Base-by-base conservation (phyloP, 225 moss, liverwort and hornwort species). In the Bryum argenteum region DNA sequence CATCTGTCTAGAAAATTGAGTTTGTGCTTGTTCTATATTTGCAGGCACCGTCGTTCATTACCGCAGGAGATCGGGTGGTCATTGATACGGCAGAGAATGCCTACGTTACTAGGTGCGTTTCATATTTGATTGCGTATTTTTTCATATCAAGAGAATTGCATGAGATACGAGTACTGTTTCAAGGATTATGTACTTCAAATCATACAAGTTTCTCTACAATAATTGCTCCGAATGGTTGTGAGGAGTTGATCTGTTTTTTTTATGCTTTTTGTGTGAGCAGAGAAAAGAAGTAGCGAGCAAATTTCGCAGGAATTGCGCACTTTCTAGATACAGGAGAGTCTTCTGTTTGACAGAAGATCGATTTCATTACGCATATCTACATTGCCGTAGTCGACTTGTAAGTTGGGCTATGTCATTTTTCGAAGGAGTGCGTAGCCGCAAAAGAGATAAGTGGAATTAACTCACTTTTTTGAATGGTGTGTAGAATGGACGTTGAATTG, bases 11-110 rank as follows among this genome's bases (percentile, higher is more conserved):
- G 33, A 33, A 33, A 6, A n/a, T n/a, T n/a, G 51, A 50, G 6
- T 22, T 72, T 39, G 56, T 11, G 11, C 16, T 42, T 71, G 19
- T 67, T 71, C 26, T 37, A 11, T 51, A 9, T 58, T 19, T 72
- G 72, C 80, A 95, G 94, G 83, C 89, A 66, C 96, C 96, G 13
- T 87, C 93, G 67, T 96, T 96, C 59, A 76, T 96, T 63, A 78
- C 82, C 42, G 88, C 88, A 63, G 96, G 96, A 57, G 96, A 96
- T 85, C 74, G 82, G 11, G 77, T 96, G 58, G 85, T 96, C 48
- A 90, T 96, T 57, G 88, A 93, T 66, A 93, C 96, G 22, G 82
- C 78, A 37, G 88, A 93, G 67, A 85, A 91, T 74, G 81, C 88
- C 1, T 96, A 96, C 73, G 73, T 96, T 41, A 93, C 96, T 61